Evolutionary conservation across 176 grass and related monocot genomes (phyloP), one percentile per base, ranked within the genome.

Genomic region (Oropetium thomaeum): DNA sequence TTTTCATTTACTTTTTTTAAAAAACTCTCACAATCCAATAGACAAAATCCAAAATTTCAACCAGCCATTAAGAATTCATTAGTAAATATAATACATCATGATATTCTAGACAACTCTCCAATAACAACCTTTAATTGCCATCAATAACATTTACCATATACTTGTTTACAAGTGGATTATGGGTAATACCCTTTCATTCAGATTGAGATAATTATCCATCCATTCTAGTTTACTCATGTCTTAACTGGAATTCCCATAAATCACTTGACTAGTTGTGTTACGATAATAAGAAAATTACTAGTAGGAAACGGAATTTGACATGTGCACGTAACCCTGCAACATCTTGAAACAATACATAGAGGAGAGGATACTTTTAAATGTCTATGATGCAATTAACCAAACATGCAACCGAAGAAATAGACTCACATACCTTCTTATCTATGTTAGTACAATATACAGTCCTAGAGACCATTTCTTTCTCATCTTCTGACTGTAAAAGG

Each of bases 391-490:
- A 25, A 55, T 55, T 25, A 42, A 49, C 0, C 49, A 72, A 12
- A 73, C 30, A 26, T 5, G 49, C 45, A 75, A 26, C 35, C 32
- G 65, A 81, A 16, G 22, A 67, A 3, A 30, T 32, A 20, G 61
- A 19, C 3, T 59, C 31, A 6, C 54, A 23, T 85, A 97, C 93
- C 90, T 93, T 85, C 84, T 97, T 97, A 74, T 97, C 93, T 87
- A 97, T 97, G 79, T 93, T 93, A 86, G 85, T 97, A 86, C 93
- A 97, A 80, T 97, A 97, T 67, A 97, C 90, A 73, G 93, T 97
- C 82, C 88, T 97, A 4, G 85, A 82, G 10, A 93, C 90, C 88
- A 97, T 89, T 74, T 97, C 93, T 82, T 89, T 97, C 77, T 97
- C 88, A 8, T 97, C 83, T 55, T 90, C 83, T 7, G 93, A 82